Evolutionary conservation across 2,329 filamentous ascomycete species (phyloP), one percentile per base, ranked within the genome.

Genomic region (Trichoderma lentiforme): DNA sequence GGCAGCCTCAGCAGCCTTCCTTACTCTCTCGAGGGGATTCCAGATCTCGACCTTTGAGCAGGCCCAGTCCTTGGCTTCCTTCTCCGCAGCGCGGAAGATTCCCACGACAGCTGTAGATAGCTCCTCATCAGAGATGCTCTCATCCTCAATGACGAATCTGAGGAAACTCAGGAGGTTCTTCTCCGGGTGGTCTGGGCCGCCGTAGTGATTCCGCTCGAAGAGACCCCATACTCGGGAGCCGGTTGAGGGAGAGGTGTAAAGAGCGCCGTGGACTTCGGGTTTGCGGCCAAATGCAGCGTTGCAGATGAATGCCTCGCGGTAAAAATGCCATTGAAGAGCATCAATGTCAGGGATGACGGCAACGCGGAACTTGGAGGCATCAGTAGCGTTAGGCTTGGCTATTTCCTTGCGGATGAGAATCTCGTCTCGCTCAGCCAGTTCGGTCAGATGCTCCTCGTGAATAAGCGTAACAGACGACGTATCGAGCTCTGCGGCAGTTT

Each of bases 301-400:
- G 6, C 87, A 88, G 77, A 95, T 91, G 80, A 92, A 96, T 64
- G 94, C 90, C 81, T 97, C 94, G 63, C 95, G 89, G 91, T 62
- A 90, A 76, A 73, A 95, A 83, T 53, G 93, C 92, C 53, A 96
- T 87, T 76, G 73, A 2, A 80, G 72, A 7, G 77, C 78, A n/a
- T 77, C 76, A 4, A 77, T 58, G 39, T 80, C 78, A 0, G 81
- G 81, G 0, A 81, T 62, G 11, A 83, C 65, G 18, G 79, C 80
- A 11, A 78, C 78, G 77, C 77, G 79, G 77, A 76, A 77, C 78
- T 77, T 77, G 76, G 76, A 72, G 1, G 77, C 71, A 24, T 66
- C 43, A 4, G 7, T 2, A 0, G 64, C 24, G 24, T 56, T 65
- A 14, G 76, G 75, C 73, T 76, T 75, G 24, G 81, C 75, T n/a